These are phyloP conservation scores for Globisporangium canariense DNA, from an alignment of 352 stramenopile genomes.

Conservation along the genomic window DNA sequence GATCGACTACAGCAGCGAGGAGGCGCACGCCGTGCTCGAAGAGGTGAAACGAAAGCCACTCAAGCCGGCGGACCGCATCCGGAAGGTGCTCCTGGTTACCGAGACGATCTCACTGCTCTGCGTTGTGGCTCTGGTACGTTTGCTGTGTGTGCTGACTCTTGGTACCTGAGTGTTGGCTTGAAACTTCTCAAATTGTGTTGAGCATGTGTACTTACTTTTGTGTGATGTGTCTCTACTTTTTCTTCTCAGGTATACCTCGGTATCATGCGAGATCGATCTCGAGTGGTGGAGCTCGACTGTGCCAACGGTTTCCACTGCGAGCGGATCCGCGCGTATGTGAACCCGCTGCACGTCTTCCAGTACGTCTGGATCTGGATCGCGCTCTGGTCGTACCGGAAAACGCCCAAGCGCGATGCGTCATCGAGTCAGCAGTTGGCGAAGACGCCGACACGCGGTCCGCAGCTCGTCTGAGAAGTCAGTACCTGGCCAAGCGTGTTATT, in stretches of 20 bases:
- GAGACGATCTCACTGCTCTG: conserved; percentile 39
- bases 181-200: not conserved
- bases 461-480: not conserved
- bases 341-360: conserved; percentile 37
- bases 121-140: conserved; percentile 30
- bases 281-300: conserved; percentile 41
- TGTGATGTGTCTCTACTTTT: not conserved
- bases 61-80: conserved; percentile 37
- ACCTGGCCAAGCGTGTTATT: no score
- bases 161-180: not conserved
- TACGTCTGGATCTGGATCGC: conserved; percentile 18
- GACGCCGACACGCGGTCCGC: conserved; percentile 5
- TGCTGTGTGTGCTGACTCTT: not conserved
- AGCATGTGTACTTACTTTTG: not conserved
- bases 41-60: conserved; percentile 23
- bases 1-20: conserved; percentile 16
- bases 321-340: conserved; percentile 30
- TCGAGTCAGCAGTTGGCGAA: conserved; percentile 1
- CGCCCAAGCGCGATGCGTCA: conserved; percentile 10
- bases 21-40: conserved; percentile 7
- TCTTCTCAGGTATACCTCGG: conserved; percentile 39
- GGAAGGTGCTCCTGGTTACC: conserved; percentile 46
- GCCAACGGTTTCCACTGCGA: conserved; percentile 54
- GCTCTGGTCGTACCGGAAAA: conserved; percentile 17
- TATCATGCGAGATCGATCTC: conserved; percentile 19